Base-by-base conservation (phyloP, 345 rosid species). In the Tarenaya hassleriana region DNA sequence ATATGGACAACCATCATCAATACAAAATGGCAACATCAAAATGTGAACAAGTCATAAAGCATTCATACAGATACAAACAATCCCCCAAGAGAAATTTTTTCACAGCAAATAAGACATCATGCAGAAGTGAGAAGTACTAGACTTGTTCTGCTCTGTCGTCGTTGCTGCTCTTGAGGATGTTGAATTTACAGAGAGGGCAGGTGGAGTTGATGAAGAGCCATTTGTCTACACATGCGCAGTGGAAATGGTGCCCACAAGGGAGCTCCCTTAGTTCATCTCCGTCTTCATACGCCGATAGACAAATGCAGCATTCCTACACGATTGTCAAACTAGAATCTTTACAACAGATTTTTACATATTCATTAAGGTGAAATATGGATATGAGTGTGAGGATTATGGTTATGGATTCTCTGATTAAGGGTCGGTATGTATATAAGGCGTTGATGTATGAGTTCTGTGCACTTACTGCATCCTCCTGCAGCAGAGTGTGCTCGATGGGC, bases 131-230 rank as follows among this genome's bases (percentile, higher is more conserved):
- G n/a, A n/a, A n/a, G 59, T 13, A 17, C 69, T 87, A 84, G 62
- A 80, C 89, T 61, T 84, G 83, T 59, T 77, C 98, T 19, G 62
- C 69, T 16, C 60, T 81, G 49, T 75, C 74, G 71, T 50, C 59
- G 73, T 55, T 65, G 52, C 77, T 73, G 59, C 80, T 78, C 86
- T 87, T 84, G 75, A 88, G 73, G 56, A 91, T 82, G 74, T 87
- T 84, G 67, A 84, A 83, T 74, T 87, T 91, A 88, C 98, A 91
- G 60, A 91, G 98, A 4, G 98, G 98, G 47, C 98, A 91, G 40
- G 90, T 88, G 11, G 98, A 90, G 20, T 91, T 91, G 15, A 91
- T 76, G 57, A 60, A 77, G 24, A 91, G 75, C 96, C 98, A 91
- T 70, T 91, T 91, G 50, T 91, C 98, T 49, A 87, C 88, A 61